Conservation (phyloP, 1,284 basidiomycete species). For the Mixia osmundae region DNA sequence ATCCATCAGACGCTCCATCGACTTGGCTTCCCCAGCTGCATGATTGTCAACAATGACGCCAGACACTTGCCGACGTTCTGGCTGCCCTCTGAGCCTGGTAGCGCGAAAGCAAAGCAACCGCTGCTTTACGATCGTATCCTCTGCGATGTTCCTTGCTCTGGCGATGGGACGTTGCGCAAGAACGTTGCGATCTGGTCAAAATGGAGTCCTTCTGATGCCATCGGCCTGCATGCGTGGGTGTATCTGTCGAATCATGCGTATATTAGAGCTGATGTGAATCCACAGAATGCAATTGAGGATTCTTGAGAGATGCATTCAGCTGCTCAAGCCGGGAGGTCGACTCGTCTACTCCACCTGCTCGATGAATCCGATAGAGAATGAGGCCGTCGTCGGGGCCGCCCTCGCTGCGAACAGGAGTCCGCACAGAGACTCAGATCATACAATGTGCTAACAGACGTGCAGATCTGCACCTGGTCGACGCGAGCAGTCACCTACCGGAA, state of each 20-base stretch:
- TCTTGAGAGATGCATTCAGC: conserved; percentile 67
- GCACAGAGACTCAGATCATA: conserved; percentile 9
- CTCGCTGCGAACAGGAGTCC: conserved; percentile 43
- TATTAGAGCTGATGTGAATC: conserved; percentile 2
- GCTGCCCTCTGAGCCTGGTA: conserved; percentile 2
- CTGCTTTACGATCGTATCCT: conserved; percentile 81
- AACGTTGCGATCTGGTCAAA: conserved; percentile 87
- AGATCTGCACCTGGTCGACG: conserved; percentile 65
- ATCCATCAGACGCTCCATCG: conserved; percentile 83
- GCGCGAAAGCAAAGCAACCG: conserved; percentile 22
- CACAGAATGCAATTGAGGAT: conserved; percentile 71
- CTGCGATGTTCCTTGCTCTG: conserved; percentile 92
- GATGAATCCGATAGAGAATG: conserved; percentile 90
- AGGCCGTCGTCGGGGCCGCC: conserved; percentile 77
- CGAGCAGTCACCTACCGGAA: conserved; percentile 41
- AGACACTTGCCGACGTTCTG: conserved; percentile 58
- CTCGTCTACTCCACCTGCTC: conserved; percentile 98
- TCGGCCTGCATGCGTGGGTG: conserved; percentile 61
- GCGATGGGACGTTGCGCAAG: conserved; percentile 88
- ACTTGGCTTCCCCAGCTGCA: conserved; percentile 69
- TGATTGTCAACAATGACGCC: conserved; percentile 92
- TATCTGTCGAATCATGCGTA: neutral
- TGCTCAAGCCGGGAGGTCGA: conserved; percentile 63
- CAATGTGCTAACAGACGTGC: conserved; percentile 2
- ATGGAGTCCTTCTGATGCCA: conserved; percentile 72